A percentile compares a stretch with the other conserved stretches of the same genome.
Conservation (phyloP, 495 filamentous ascomycete genomes). For the Glutinoglossum americanum region DNA sequence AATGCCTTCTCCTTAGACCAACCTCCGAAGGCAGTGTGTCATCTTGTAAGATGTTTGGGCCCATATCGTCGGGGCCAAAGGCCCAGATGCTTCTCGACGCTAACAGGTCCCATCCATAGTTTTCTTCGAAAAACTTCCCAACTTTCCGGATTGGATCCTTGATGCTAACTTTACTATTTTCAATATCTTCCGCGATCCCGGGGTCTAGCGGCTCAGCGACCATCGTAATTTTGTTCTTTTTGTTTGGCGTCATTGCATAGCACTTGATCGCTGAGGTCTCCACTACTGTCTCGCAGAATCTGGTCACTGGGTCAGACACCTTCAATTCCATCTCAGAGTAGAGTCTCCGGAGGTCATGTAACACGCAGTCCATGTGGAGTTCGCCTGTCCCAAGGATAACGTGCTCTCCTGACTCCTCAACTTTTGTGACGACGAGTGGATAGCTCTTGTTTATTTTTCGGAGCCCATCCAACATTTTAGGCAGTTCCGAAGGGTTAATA, state of each 20-base stretch:
- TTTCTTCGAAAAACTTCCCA: conserved; percentile 92
- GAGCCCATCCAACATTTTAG: conserved; percentile 95
- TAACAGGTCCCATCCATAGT: conserved; percentile 90
- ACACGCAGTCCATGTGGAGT: conserved; percentile 95
- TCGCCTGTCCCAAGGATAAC: conserved; percentile 88
- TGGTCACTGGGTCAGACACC: conserved; percentile 90
- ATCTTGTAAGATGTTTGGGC: conserved; percentile 90
- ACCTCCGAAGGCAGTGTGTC: conserved; percentile 75
- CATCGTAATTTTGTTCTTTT: conserved; percentile 99
- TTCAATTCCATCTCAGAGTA: conserved; percentile 99
- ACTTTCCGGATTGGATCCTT: conserved; percentile 83
- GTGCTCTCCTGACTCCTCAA: conserved; percentile 97
- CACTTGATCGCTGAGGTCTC: conserved; percentile 95
- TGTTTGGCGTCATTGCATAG: conserved; percentile 92
- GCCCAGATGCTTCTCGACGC: conserved; percentile 94
- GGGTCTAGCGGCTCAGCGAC: conserved; percentile 86
- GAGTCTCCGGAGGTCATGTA: conserved; percentile 77
- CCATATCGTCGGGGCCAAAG: conserved; percentile 88
- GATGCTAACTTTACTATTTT: conserved; percentile 73
- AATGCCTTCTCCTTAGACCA: conserved; percentile 10
- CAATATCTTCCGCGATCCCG: conserved; percentile 89
- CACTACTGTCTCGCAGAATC: conserved; percentile 96
- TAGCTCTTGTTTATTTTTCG: conserved; percentile 96
- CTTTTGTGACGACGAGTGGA: conserved; percentile 84
- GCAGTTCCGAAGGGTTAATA: conserved; percentile 94